These are phyloP conservation scores for Toxoplasma gondii DNA, from an alignment of 169 alveolate species.

Conservation along the genomic window DNA sequence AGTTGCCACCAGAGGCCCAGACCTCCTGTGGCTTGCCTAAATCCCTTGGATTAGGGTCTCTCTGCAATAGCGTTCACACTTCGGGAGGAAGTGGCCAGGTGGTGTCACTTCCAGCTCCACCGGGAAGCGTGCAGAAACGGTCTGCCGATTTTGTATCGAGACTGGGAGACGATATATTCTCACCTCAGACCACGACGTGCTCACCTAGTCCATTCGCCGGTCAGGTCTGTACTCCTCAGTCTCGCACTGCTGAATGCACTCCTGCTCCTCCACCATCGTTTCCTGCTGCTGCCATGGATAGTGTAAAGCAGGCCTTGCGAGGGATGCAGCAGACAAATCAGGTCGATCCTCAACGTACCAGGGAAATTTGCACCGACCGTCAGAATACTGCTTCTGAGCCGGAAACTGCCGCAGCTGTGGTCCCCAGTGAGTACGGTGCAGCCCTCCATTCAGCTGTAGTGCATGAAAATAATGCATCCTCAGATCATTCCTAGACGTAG, in stretches of 20 bases:
- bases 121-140: neutral
- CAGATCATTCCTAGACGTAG: neutral
- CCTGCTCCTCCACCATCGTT: slow-evolving; percentile 23
- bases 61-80: neutral
- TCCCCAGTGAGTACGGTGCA: neutral
- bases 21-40: neutral
- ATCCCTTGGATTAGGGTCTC: neutral
- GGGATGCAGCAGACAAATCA: neutral
- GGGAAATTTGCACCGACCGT: neutral
- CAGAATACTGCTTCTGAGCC: neutral
- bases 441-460: neutral
- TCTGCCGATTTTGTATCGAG: neutral
- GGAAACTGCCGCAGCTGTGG: neutral
- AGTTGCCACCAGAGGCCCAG: neutral
- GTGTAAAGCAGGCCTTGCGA: slow-evolving; percentile 10
- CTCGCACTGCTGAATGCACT: neutral
- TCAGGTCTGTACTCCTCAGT: slow-evolving; percentile 33
- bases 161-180: neutral
- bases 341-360: neutral
- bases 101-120: neutral
- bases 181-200: slow-evolving; percentile 21
- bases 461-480: neutral
- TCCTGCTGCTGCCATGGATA: neutral
- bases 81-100: neutral
- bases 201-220: slow-evolving; percentile 35